These are phyloP conservation scores for Avena sativa DNA, from an alignment of 176 grass and related monocot genomes.

Conservation along the genomic window DNA sequence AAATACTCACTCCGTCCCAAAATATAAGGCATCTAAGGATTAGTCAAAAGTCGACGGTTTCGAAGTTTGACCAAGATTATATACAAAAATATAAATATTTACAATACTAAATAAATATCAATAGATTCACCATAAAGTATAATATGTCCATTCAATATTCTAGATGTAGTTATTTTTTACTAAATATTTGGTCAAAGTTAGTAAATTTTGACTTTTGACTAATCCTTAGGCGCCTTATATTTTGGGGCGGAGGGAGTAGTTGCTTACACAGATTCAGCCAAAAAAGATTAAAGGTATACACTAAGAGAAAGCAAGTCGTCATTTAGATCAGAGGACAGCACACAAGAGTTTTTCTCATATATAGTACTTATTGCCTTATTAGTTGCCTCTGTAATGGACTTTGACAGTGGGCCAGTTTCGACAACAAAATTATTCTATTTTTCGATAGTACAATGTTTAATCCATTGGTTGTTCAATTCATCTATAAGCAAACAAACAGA, in stretches of 20 bases:
- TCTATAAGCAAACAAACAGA: constrained; percentile 34
- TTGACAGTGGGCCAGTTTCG: background rate
- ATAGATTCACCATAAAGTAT: too few species aligned
- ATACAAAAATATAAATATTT: too few species aligned
- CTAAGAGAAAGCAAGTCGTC: background rate
- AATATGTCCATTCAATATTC: too few species aligned
- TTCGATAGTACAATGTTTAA: background rate
- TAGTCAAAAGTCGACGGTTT: too few species aligned
- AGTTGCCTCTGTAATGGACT: background rate
- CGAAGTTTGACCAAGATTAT: too few species aligned
- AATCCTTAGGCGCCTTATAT: too few species aligned
- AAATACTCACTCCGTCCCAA: background rate
- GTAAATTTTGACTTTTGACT: too few species aligned
- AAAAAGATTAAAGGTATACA: background rate
- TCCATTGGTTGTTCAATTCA: constrained; percentile 18
- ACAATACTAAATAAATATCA: too few species aligned
- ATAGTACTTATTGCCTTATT: background rate
- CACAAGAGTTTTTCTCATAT: background rate
- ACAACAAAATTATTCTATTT: background rate
- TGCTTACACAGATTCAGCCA: background rate
- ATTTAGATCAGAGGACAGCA: background rate
- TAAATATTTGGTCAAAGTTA: too few species aligned
- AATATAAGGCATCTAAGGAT: too few species aligned
- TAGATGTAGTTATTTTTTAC: too few species aligned
- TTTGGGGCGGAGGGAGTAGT: background rate